Evolutionary conservation across 768 basidiomycete genomes (phyloP).

Genomic region (Amanita rubescens): DNA sequence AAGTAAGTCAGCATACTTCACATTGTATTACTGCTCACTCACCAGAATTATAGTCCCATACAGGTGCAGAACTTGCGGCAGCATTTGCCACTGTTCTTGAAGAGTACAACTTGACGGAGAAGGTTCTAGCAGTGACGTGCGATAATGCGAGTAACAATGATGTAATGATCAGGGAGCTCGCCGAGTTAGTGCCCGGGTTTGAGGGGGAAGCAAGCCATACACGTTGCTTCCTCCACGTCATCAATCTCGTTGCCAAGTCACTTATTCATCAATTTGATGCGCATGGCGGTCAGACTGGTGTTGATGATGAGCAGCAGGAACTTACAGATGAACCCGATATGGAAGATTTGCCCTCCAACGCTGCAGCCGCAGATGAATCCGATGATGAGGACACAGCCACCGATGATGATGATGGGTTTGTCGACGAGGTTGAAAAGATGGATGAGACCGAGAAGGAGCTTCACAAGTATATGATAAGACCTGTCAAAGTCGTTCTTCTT

Average conservation of each 20-base stretch:
- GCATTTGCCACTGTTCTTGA: conserved; percentile 8
- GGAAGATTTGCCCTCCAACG: too few species aligned
- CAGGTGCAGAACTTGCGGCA: conserved; percentile 3
- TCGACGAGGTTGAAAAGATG: too few species aligned
- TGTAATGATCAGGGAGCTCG: conserved; percentile 24
- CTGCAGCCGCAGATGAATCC: too few species aligned
- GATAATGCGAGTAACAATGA: conserved; percentile 15
- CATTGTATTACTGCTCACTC: not conserved
- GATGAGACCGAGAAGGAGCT: too few species aligned
- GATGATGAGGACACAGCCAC: too few species aligned
- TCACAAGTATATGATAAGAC: too few species aligned
- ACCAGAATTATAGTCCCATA: conserved; percentile 3
- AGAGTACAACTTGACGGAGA: conserved; percentile 11
- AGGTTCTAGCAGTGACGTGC: conserved; percentile 14
- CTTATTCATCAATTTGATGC: conserved; percentile 15
- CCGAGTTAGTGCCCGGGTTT: not conserved
- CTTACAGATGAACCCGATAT: too few species aligned
- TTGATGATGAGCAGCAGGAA: not conserved
- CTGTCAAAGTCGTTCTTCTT: too few species aligned
- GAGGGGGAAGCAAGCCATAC: conserved; percentile 1
- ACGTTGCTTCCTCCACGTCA: not conserved
- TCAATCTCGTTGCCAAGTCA: conserved; percentile 7
- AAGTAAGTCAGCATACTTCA: not conserved
- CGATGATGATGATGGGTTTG: too few species aligned
- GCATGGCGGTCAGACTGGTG: conserved; percentile 9